These are phyloP conservation scores for Trichosporon asahii DNA, from an alignment of 1,284 basidiomycete species.

Conservation along the genomic window DNA sequence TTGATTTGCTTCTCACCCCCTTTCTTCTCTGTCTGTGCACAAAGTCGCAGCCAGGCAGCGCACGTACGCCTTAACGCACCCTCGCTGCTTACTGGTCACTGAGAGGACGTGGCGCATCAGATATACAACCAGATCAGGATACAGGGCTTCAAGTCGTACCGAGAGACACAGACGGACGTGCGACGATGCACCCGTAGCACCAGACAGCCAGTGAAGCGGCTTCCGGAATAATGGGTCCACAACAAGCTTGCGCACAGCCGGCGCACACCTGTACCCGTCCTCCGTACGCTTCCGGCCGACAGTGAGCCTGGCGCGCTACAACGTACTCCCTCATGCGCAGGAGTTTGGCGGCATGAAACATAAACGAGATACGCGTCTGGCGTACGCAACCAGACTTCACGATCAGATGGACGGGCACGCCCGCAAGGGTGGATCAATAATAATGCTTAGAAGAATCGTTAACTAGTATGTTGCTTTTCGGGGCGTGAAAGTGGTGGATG, in stretches of 20 bases:
- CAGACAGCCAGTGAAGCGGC: not conserved
- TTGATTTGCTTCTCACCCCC: too few species aligned
- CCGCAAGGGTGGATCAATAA: not conserved
- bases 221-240: not conserved
- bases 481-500: not conserved
- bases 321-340: not conserved
- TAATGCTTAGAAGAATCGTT: not conserved
- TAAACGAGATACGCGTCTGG: not conserved
- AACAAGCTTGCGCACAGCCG: not conserved
- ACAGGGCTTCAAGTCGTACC: too few species aligned
- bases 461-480: not conserved
- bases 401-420: not conserved
- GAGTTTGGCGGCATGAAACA: not conserved
- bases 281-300: not conserved
- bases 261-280: not conserved
- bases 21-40: too few species aligned
- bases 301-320: not conserved
- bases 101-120: too few species aligned
- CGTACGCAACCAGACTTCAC: not conserved
- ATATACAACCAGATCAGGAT: too few species aligned
- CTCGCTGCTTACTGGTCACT: too few species aligned
- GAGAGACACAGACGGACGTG: too few species aligned
- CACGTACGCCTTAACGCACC: too few species aligned
- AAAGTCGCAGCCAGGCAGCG: too few species aligned
- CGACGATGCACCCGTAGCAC: too few species aligned